A percentile compares a stretch with the other conserved stretches of the same genome.
Evolutionary conservation across 257 asterid genomes (phyloP).

Genomic region (Capsicum baccatum): DNA sequence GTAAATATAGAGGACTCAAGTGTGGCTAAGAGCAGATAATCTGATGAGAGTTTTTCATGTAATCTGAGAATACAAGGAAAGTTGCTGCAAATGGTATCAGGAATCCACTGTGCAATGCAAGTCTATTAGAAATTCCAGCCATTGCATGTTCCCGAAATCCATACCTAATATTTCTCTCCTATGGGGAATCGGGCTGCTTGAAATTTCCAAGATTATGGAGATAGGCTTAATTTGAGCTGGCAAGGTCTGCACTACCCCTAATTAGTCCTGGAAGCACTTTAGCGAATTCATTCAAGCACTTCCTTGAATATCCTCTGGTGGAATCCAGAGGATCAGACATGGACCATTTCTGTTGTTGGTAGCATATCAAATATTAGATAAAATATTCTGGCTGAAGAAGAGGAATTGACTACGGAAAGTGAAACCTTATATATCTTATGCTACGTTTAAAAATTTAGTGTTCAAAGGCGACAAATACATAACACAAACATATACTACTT

Average conservation of each 20-base stretch:
- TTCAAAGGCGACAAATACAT: neutral
- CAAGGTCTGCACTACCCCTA: slow-evolving; percentile 73
- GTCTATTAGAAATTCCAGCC: slow-evolving; percentile 65
- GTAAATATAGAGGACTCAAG: slow-evolving; percentile 58
- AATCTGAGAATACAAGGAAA: slow-evolving; percentile 59
- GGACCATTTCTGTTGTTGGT: slow-evolving; percentile 48
- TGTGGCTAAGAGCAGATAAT: slow-evolving; percentile 54
- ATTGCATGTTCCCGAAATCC: slow-evolving; percentile 65
- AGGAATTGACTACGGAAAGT: neutral
- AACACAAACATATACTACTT: slow-evolving; percentile 11
- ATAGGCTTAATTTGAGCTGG: slow-evolving; percentile 53
- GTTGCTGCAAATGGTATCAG: slow-evolving; percentile 62
- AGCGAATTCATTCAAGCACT: slow-evolving; percentile 53
- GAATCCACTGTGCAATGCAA: slow-evolving; percentile 57
- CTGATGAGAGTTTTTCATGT: slow-evolving; percentile 61
- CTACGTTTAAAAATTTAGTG: neutral
- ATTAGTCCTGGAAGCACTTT: slow-evolving; percentile 63
- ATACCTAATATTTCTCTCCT: slow-evolving; percentile 57
- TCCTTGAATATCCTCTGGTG: slow-evolving; percentile 59
- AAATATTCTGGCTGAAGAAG: neutral
- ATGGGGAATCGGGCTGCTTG: slow-evolving; percentile 42
- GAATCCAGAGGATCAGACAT: slow-evolving; percentile 55
- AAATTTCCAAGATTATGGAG: slow-evolving; percentile 48
- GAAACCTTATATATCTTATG: neutral
- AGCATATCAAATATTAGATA: neutral